Conservation (phyloP, 768 basidiomycete genomes). For the Amanita pallidorosea region DNA sequence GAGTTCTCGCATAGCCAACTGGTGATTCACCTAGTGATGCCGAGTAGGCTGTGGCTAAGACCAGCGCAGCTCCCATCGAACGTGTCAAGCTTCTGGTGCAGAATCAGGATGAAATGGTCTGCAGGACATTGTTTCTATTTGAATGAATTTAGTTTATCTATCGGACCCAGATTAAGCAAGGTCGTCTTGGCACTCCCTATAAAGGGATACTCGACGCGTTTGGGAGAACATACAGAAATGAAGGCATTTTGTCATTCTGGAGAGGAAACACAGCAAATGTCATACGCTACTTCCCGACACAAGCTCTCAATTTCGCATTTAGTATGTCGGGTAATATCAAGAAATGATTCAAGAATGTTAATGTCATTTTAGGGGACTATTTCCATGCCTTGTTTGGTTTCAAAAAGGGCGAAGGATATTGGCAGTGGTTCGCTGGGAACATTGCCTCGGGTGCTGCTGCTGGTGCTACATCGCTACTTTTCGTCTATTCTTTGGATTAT, state of each 20-base stretch:
- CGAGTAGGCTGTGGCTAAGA: slow-evolving; percentile 74
- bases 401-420: slow-evolving; percentile 79
- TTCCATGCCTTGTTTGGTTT: slow-evolving; percentile 84
- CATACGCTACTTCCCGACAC: slow-evolving; percentile 88
- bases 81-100: slow-evolving; percentile 79
- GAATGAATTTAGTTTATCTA: not conserved
- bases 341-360: not conserved
- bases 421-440: slow-evolving; percentile 79
- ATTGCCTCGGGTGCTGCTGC: slow-evolving; percentile 80
- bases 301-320: slow-evolving; percentile 87
- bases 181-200: slow-evolving; percentile 72
- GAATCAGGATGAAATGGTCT: slow-evolving; percentile 83
- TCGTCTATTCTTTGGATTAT: slow-evolving; percentile 86
- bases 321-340: slow-evolving; percentile 34
- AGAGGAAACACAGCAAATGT: slow-evolving; percentile 88
- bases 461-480: slow-evolving; percentile 77
- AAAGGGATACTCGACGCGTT: slow-evolving; percentile 78
- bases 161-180: slow-evolving; percentile 63
- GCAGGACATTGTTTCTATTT: slow-evolving; percentile 1
- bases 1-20: slow-evolving; percentile 11
- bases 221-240: slow-evolving; percentile 62
- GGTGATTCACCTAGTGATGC: not conserved
- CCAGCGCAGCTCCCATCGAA: slow-evolving; percentile 82
- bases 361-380: slow-evolving; percentile 47
- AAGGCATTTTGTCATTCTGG: slow-evolving; percentile 76